Base-by-base conservation (phyloP, 2,329 filamentous ascomycete species). In the Trichoderma harzianum region DNA sequence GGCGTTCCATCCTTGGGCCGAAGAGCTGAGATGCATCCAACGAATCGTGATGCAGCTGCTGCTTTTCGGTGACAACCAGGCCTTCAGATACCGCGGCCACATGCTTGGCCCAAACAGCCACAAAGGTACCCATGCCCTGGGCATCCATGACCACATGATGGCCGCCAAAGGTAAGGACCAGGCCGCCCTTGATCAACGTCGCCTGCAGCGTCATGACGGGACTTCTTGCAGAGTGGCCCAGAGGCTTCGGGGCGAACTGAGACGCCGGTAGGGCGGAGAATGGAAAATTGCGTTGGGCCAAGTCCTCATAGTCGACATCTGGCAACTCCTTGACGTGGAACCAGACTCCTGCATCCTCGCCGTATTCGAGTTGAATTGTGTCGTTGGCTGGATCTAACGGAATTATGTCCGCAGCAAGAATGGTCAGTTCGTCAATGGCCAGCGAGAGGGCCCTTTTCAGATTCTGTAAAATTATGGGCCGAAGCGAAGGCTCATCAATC, bases 131-230 rank as follows among this genome's bases (percentile, higher is more conserved):
- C 67, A 70, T 65, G 43, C 71, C 71, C 39, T 72, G 71, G n/a
- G 71, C 71, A 21, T 72, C 71, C 71, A 72, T 72, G 47, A 72
- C 51, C 47, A 69, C 71, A 70, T 72, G 71, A 21, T 72, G 71
- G 51, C 66, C 71, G 57, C 67, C 64, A 68, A 72, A 72, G 10
- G 71, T 70, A 12, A 72, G 66, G 28, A 72, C 71, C 47, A 72
- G 24, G 30, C 71, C 71, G 47, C 71, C 71, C 14, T 69, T 65
- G 53, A 72, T 72, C 43, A 70, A 51, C 18, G 71, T 72, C 43
- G 60, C 71, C 51, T 72, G 71, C 21, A 70, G 32, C n/a, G 71
- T 72, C 65, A 72, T 64, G 26, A 72, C 71, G 51, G 71, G 71
- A 51, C 58, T 63, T 64, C 51, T 51, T 14, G 47, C 57, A 8